phyloP scores from a whole-genome alignment of 257 asterid genomes.

The Parsonsia alboflavescens region DNA sequence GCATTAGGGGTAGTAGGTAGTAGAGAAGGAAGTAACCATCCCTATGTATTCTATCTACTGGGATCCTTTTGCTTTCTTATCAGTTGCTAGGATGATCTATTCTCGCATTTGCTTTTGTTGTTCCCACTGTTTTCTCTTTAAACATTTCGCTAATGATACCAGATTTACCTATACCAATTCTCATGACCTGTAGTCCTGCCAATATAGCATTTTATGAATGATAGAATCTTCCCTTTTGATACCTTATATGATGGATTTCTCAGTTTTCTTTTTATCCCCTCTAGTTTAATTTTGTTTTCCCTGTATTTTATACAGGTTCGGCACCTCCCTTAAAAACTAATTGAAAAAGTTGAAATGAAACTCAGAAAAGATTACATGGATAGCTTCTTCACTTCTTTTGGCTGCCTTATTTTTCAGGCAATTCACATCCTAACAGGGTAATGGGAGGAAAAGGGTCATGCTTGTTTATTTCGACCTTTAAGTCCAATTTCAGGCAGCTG shows the following conservation, averaged over 20 bases:
- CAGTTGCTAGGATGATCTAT: background rate
- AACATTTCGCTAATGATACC: background rate
- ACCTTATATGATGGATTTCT: background rate
- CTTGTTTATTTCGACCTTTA: background rate
- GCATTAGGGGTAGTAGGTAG: background rate
- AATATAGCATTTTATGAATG: background rate
- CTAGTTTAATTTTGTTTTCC: background rate
- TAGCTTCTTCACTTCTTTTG: background rate
- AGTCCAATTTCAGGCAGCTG: background rate
- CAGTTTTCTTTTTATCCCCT: background rate
- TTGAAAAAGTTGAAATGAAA: background rate
- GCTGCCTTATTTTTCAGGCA: background rate
- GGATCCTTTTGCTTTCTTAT: background rate
- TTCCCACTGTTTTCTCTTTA: background rate
- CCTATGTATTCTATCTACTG: background rate
- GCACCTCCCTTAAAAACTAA: background rate
- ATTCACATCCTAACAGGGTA: background rate
- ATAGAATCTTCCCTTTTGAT: background rate
- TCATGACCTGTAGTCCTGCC: background rate
- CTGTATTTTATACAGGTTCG: background rate
- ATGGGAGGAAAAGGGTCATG: background rate
- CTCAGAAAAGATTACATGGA: background rate
- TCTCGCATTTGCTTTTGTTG: background rate
- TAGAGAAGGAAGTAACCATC: background rate
- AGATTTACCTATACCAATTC: background rate